phyloP scores from a whole-genome alignment of 768 basidiomycete species.

The Gautieria morchelliformis region DNA sequence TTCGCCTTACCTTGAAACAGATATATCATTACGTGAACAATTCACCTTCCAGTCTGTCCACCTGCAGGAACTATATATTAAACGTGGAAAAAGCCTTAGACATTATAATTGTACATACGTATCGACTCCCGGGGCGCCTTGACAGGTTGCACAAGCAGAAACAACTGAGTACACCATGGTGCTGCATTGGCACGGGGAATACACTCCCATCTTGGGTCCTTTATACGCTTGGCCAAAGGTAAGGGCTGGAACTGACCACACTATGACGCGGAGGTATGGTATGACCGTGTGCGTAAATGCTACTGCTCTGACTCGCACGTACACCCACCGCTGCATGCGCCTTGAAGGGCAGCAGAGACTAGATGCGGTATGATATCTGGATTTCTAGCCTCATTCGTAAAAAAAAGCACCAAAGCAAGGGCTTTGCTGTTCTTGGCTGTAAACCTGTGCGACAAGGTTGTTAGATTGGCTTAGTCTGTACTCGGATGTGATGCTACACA shows the following conservation, averaged over 20 bases:
- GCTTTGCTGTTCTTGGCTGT: no score
- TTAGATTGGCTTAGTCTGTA: no score
- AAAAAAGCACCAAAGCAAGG: no score
- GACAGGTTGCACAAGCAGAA: not conserved
- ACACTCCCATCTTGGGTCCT: not conserved
- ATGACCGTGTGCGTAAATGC: not conserved
- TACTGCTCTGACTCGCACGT: not conserved
- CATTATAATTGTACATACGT: not conserved
- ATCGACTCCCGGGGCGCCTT: not conserved
- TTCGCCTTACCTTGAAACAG: not conserved
- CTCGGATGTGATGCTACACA: no score
- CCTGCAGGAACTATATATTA: not conserved
- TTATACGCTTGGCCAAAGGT: not conserved
- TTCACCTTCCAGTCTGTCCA: not conserved
- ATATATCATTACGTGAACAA: not conserved
- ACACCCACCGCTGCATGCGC: not conserved
- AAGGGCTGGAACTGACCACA: not conserved
- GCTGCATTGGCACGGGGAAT: slow-evolving; percentile 2
- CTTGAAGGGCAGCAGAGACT: not conserved
- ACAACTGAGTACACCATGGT: not conserved
- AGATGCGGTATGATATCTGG: not conserved
- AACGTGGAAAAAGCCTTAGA: no score
- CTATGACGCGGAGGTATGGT: not conserved
- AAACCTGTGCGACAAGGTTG: no score
- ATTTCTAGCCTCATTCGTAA: no score